Evolutionary conservation across 73 alveolate genomes (phyloP), one percentile per base, ranked within the genome.

Genomic region (Durusdinium trenchii): DNA sequence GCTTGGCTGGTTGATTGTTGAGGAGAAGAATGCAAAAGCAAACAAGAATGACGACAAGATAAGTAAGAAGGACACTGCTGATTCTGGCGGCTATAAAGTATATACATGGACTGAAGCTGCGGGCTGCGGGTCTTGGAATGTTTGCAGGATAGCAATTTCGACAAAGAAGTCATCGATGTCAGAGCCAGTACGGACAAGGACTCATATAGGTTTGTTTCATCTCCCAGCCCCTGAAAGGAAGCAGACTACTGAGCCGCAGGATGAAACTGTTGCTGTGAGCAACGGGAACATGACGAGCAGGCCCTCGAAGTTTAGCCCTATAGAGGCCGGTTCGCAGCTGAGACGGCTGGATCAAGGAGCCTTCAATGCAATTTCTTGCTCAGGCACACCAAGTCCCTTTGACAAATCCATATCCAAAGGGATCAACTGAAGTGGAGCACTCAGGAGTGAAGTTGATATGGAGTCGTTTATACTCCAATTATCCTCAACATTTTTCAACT

Each of bases 141-240:
- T 6, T 28, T 43, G 50, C 96, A 91, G 98, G 98, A 91, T 43
- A 69, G 46, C 87, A 91, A 91, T 57, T 91, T 91, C 61, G 98
- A 91, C 89, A 91, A 52, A 60, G 98, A 91, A 76, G 98, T 91
- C 89, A 91, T 91, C 50, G 98, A 91, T 71, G 98, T 91, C 38
- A 42, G 69, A 35, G 50, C 94, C 2, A 61, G 78, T 3, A 84
- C 43, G n/a, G 84, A 87, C 52, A 35, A 83, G 75, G 75, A 32
- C 75, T 0, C 4, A 48, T 30, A 43, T 81, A n/a, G n/a, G 30
- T 79, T 14, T 79, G 89, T 23, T 45, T 45, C 43, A 35, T 16
- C n/a, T n/a, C n/a, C n/a, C n/a, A n/a, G n/a, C n/a, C n/a, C n/a
- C n/a, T n/a, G n/a, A n/a, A 45, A 45, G 10, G 60, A 6, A 20